Evolutionary conservation across 179 eudicot species (phyloP), one percentile per base, ranked within the genome.

Genomic region (Drosera spatulata): DNA sequence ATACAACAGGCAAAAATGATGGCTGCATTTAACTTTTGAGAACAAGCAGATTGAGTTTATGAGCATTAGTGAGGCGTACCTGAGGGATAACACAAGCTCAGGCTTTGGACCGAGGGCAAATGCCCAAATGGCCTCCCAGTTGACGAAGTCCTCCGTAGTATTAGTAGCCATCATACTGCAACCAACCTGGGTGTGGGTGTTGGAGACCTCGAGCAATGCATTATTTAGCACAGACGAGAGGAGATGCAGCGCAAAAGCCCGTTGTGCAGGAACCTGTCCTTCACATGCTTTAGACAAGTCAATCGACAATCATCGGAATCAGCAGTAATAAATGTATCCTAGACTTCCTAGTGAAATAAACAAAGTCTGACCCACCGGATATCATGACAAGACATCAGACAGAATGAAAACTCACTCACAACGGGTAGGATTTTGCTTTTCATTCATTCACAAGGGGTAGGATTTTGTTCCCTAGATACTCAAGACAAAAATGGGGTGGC

Each of bases 91-190:
- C 60, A 79, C 88, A 69, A 93, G 86, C 72, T 91, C 98, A 22
- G 97, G 97, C 63, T 91, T 96, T 39, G 97, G 97, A 63, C 97
- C 97, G 62, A 91, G 82, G 53, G 88, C 79, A 75, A 81, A 91
- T 53, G 97, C 86, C 97, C 96, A 91, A 43, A 91, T 64, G 58
- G 97, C 98, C 59, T 69, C 85, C 95, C 97, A 93, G 73, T 93
- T 93, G 67, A 67, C 67, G 61, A 51, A 50, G 52, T 58, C 5
- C 49, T 51, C 77, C 47, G 41, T 76, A 58, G 55, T 56, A 49
- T 64, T 69, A 44, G 66, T 42, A 37, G 33, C 15, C 58, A 66
- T 66, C 56, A 68, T 43, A 10, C 56, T 63, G 62, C 53, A 65
- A 58, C 76, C 77, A 68, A 61, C 63, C 72, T 72, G 74, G 44